These are phyloP conservation scores for Hypoxylon sp. DNA, from an alignment of 2,329 filamentous ascomycete genomes.

Conservation along the genomic window DNA sequence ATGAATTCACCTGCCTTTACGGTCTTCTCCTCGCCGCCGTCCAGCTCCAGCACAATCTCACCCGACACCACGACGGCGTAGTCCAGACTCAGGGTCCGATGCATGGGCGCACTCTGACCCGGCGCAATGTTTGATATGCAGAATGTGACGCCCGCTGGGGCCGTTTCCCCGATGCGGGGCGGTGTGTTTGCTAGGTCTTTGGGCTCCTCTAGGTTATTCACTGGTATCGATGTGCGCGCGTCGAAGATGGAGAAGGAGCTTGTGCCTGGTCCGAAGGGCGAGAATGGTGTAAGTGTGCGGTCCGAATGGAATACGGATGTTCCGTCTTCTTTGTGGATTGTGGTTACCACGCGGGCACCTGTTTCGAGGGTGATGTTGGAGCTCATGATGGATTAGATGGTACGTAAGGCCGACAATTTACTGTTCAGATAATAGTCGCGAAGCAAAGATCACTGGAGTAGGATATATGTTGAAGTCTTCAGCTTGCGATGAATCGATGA, in stretches of 20 bases:
- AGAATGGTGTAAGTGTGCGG: slow-evolving; percentile 16
- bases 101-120: slow-evolving; percentile 48
- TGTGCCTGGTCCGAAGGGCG: slow-evolving; percentile 12
- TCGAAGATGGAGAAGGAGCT: slow-evolving; percentile 25
- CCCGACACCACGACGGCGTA: slow-evolving; percentile 52
- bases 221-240: slow-evolving; percentile 16
- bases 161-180: slow-evolving; percentile 50
- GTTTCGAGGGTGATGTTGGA: slow-evolving; percentile 4
- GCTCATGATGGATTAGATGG: slow-evolving; percentile 15
- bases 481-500: neutral
- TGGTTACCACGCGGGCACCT: slow-evolving; percentile 23
- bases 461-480: neutral
- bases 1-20: slow-evolving; percentile 51
- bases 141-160: slow-evolving; percentile 49
- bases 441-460: neutral
- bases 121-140: slow-evolving; percentile 47
- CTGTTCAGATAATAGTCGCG: neutral
- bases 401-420: neutral
- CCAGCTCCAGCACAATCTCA: slow-evolving; percentile 51
- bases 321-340: slow-evolving; percentile 18
- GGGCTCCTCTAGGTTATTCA: slow-evolving; percentile 17
- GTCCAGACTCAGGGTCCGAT: slow-evolving; percentile 53
- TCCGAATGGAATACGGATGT: slow-evolving; percentile 24
- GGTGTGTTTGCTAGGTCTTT: slow-evolving; percentile 30
- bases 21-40: slow-evolving; percentile 52